Conservation (phyloP, 768 basidiomycete species). For the Suillus discolor region DNA sequence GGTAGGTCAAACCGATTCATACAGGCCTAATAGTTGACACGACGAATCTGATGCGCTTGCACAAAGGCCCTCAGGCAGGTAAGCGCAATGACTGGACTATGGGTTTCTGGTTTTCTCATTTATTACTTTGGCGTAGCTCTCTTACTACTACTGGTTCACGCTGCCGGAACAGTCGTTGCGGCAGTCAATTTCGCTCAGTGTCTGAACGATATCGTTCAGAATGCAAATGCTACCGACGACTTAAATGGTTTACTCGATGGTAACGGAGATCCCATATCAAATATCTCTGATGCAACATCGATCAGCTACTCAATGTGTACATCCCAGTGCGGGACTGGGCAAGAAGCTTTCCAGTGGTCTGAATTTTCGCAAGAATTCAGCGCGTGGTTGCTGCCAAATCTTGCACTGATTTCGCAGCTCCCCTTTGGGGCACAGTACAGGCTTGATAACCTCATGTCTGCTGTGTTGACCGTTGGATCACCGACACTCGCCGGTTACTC, state of each 20-base stretch:
- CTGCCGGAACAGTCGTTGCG: background rate
- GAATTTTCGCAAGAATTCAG: constrained; percentile 38
- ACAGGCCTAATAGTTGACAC: background rate
- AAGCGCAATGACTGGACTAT: background rate
- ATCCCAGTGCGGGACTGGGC: constrained; percentile 13
- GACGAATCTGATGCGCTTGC: background rate
- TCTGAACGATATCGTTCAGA: constrained; percentile 13
- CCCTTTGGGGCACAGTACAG: constrained; percentile 45
- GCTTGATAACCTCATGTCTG: constrained; percentile 44
- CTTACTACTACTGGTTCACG: background rate
- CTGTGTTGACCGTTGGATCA: constrained; percentile 46
- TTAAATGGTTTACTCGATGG: constrained; percentile 7
- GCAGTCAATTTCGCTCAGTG: constrained; percentile 17
- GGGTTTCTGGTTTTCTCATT: background rate
- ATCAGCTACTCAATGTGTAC: constrained; percentile 15
- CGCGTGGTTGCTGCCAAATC: constrained; percentile 51
- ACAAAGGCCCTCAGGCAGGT: background rate
- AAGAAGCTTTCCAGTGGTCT: constrained; percentile 23
- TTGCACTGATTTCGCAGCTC: constrained; percentile 51
- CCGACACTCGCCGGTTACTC: constrained; percentile 50
- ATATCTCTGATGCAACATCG: constrained; percentile 9
- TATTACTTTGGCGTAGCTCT: background rate
- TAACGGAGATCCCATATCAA: background rate
- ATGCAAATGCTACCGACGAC: background rate
- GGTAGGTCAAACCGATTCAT: background rate